Conservation (phyloP, 768 basidiomycete species). For the Mycena epipterygia region DNA sequence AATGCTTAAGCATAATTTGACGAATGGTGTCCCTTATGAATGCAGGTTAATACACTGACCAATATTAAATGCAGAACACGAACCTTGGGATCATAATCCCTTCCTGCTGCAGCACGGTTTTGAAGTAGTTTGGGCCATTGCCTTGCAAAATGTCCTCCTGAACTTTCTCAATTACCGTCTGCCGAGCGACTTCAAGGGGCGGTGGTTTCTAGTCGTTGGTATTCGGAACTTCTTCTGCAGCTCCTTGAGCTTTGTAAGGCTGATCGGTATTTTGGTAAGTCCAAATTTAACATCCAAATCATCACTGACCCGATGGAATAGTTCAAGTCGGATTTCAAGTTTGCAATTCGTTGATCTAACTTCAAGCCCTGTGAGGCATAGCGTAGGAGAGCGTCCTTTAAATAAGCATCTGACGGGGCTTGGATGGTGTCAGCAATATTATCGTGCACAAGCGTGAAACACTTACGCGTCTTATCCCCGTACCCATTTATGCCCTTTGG, state of each 20-base stretch:
- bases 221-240: background rate
- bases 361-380: conserved; percentile 3
- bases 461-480: conserved; percentile 6
- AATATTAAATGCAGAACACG: background rate
- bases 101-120: background rate
- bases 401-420: background rate
- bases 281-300: background rate
- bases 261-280: background rate
- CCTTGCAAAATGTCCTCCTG: background rate
- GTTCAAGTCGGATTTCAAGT: conserved; percentile 21
- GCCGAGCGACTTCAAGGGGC: background rate
- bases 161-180: conserved; percentile 13
- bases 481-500: conserved; percentile 11
- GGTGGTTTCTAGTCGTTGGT: conserved; percentile 7
- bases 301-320: conserved; percentile 15
- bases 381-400: background rate
- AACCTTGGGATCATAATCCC: conserved; percentile 7
- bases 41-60: too few relatives aligned
- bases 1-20: conserved; percentile 22
- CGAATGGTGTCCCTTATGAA: conserved; percentile 5
- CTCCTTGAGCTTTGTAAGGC: conserved; percentile 9
- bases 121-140: conserved; percentile 6
- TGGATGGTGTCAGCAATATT: background rate
- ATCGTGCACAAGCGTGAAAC: background rate
- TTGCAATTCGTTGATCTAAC: background rate